A percentile compares a stretch with the other conserved stretches of the same genome.
phyloP scores from a whole-genome alignment of 352 stramenopile genomes.

The Blastocystis sp. region DNA sequence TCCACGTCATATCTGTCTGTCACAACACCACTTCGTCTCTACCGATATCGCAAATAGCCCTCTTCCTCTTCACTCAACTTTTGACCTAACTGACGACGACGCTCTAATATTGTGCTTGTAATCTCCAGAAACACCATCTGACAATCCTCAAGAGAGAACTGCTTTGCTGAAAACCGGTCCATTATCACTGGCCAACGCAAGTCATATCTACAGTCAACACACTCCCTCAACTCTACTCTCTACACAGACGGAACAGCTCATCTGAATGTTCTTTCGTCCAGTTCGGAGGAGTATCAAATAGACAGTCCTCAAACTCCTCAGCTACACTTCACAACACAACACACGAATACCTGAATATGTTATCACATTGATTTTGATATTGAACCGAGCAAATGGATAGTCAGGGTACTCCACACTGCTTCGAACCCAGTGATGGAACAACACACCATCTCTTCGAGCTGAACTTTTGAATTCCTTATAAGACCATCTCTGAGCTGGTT shows the following conservation, averaged over 20 bases:
- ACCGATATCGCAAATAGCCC: neutral
- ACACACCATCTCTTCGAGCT: constrained; percentile 18
- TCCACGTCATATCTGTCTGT: neutral
- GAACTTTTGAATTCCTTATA: constrained; percentile 24
- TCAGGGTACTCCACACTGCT: constrained; percentile 52
- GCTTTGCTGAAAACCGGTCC: constrained; percentile 40
- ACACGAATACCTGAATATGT: constrained; percentile 16
- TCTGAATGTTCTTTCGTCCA: constrained; percentile 59
- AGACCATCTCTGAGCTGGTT: neutral
- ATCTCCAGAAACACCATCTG: constrained; percentile 19
- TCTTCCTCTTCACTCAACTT: constrained; percentile 23
- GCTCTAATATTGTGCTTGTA: neutral
- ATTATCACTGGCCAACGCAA: constrained; percentile 65
- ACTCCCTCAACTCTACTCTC: neutral
- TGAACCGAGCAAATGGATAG: constrained; percentile 67
- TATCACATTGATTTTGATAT: constrained; percentile 55
- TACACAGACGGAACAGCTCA: constrained; percentile 59
- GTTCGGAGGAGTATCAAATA: neutral
- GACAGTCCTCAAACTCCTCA: constrained; percentile 59
- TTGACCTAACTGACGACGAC: neutral
- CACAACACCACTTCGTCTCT: neutral
- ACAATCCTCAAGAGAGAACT: constrained; percentile 10
- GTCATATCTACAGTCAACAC: constrained; percentile 21
- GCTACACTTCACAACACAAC: constrained; percentile 16
- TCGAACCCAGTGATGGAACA: constrained; percentile 65